phyloP scores from a whole-genome alignment of 2,329 filamentous ascomycete genomes.

The Didymella pinodella region DNA sequence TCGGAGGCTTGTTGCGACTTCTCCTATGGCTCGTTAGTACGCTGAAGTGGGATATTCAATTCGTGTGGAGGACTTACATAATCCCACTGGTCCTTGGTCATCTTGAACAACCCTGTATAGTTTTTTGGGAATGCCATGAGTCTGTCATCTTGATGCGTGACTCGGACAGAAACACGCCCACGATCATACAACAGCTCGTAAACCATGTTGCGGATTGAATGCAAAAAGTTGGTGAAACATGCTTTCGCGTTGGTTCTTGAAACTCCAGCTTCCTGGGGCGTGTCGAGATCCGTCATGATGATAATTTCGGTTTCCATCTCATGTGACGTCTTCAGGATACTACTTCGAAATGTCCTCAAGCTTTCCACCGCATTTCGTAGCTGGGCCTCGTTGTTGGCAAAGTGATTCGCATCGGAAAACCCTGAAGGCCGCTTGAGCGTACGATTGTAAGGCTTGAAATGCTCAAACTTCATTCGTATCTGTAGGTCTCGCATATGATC shows the following conservation, averaged over 20 bases:
- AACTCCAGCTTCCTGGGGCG: no score
- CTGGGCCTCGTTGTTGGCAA: background rate
- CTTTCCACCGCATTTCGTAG: constrained; percentile 10
- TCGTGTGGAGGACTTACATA: constrained; percentile 18
- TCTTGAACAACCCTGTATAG: constrained; percentile 23
- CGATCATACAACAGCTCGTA: constrained; percentile 32
- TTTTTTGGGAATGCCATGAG: constrained; percentile 28
- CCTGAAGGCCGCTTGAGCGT: background rate
- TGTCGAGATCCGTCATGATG: constrained; percentile 27
- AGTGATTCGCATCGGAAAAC: background rate
- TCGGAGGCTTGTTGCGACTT: constrained; percentile 2
- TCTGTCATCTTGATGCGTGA: constrained; percentile 31
- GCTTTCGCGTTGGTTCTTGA: background rate
- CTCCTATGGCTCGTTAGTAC: constrained; percentile 4
- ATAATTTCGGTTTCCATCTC: constrained; percentile 30
- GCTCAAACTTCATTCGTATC: constrained; percentile 37
- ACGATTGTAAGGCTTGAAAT: constrained; percentile 7
- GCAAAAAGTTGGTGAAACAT: constrained; percentile 22
- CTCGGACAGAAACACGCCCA: constrained; percentile 19
- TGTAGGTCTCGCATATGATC: constrained; percentile 32
- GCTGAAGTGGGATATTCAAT: background rate
- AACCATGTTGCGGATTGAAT: constrained; percentile 28
- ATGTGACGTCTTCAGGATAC: background rate
- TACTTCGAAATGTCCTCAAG: constrained; percentile 1
- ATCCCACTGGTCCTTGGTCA: constrained; percentile 33